These are phyloP conservation scores for Geotrichum bryndzae DNA, from an alignment of 1,139 yeast species.

Conservation along the genomic window DNA sequence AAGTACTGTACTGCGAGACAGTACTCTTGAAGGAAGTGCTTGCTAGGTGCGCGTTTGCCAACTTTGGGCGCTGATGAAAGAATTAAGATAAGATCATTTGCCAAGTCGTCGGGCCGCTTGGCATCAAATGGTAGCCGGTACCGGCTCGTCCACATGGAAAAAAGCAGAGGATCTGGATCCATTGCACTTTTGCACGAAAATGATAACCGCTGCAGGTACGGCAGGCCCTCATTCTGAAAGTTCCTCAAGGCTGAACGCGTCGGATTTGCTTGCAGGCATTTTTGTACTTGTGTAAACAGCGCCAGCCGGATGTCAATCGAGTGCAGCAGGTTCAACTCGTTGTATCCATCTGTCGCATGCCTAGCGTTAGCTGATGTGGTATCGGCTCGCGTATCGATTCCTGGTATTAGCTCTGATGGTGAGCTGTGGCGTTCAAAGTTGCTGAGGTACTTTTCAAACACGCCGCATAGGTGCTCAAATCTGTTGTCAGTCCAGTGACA, in stretches of 20 bases:
- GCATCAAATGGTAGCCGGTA: not conserved
- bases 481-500: slow-evolving; percentile 3
- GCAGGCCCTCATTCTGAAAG: not conserved
- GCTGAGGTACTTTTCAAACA: not conserved
- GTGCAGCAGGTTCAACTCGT: not conserved
- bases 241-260: not conserved
- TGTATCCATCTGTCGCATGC: not conserved
- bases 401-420: not conserved
- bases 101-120: not conserved
- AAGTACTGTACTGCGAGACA: not conserved
- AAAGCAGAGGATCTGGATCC: not conserved
- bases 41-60: not conserved
- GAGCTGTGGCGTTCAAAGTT: not conserved
- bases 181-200: not conserved
- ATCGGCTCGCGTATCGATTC: not conserved
- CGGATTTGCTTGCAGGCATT: not conserved
- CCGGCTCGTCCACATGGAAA: not conserved
- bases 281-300: not conserved
- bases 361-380: not conserved
- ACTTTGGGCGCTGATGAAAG: not conserved
- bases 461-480: not conserved
- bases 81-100: not conserved
- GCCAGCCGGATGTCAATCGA: not conserved
- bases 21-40: not conserved
- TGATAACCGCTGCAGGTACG: not conserved